These are phyloP conservation scores for Tricholoma flavovirens DNA, from an alignment of 768 basidiomycete genomes.

Conservation along the genomic window DNA sequence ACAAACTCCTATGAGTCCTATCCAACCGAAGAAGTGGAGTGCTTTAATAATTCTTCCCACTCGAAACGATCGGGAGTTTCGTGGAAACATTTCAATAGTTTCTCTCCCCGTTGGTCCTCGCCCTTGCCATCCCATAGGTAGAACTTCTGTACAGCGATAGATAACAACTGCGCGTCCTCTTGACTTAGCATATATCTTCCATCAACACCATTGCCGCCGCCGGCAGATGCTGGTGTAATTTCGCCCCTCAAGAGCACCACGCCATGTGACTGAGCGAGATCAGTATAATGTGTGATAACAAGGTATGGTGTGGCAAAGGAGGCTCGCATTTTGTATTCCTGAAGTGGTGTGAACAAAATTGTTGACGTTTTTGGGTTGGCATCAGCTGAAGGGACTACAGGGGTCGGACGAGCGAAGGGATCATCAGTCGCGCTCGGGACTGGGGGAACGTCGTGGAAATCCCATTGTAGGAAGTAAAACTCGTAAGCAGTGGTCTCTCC, in stretches of 20 bases:
- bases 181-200: conserved; percentile 62
- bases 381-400: conserved; percentile 14
- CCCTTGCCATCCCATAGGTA: conserved; percentile 57
- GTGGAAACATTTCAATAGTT: conserved; percentile 67
- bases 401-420: conserved; percentile 35
- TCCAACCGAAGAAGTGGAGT: conserved; percentile 24
- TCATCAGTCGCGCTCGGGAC: conserved; percentile 45
- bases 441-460: conserved; percentile 68
- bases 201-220: conserved; percentile 26
- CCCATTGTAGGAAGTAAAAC: conserved; percentile 89
- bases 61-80: conserved; percentile 72
- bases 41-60: conserved; percentile 74
- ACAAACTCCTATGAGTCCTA: neutral
- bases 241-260: conserved; percentile 88
- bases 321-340: conserved; percentile 84
- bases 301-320: conserved; percentile 89
- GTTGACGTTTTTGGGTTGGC: conserved; percentile 57
- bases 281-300: conserved; percentile 87
- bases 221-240: conserved; percentile 63
- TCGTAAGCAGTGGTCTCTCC: conserved; percentile 53
- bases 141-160: conserved; percentile 78
- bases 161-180: conserved; percentile 78
- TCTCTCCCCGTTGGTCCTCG: conserved; percentile 28
- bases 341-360: conserved; percentile 86
- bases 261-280: conserved; percentile 73